Conservation (phyloP, 805 yeast species). For the Huiozyma sinensis region DNA sequence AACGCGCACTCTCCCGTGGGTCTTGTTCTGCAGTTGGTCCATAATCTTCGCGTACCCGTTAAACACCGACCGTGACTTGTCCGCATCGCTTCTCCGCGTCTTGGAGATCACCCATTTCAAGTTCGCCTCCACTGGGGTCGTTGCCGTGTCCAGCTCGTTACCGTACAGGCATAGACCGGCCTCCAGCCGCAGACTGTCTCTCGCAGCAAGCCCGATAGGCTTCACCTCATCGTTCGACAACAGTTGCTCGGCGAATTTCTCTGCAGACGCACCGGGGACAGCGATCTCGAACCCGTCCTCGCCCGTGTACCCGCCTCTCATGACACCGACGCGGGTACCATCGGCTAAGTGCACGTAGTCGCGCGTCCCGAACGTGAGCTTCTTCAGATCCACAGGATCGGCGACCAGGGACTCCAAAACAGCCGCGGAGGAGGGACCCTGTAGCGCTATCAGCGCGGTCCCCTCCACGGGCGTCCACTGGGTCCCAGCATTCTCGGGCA, state of each 20-base stretch:
- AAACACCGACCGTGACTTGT: slow-evolving; percentile 36
- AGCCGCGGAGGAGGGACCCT: slow-evolving; percentile 79
- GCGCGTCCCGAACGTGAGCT: slow-evolving; percentile 64
- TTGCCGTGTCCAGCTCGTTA: slow-evolving; percentile 68
- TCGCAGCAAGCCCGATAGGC: slow-evolving; percentile 95
- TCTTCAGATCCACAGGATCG: slow-evolving; percentile 32
- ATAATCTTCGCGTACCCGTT: slow-evolving; percentile 69
- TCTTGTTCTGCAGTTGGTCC: slow-evolving; percentile 58
- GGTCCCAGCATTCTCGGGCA: slow-evolving; percentile 13
- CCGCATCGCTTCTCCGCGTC: slow-evolving; percentile 43
- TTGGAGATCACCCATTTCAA: slow-evolving; percentile 86
- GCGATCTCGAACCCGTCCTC: slow-evolving; percentile 96
- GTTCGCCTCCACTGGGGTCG: slow-evolving; percentile 82
- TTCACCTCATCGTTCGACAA: slow-evolving; percentile 49
- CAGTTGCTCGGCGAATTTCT: slow-evolving; percentile 50
- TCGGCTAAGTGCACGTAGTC: slow-evolving; percentile 29
- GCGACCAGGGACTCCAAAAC: slow-evolving; percentile 55
- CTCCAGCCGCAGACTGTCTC: slow-evolving; percentile 89
- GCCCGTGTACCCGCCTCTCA: slow-evolving; percentile 96
- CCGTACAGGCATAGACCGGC: slow-evolving; percentile 99
- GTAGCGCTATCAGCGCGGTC: slow-evolving; percentile 69
- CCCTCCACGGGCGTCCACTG: slow-evolving; percentile 47
- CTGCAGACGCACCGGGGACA: slow-evolving; percentile 50
- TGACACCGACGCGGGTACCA: slow-evolving; percentile 51
- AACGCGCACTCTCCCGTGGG: slow-evolving; percentile 49